These are phyloP conservation scores for Blastocystis sp. DNA, from an alignment of 352 stramenopile genomes.

Conservation along the genomic window DNA sequence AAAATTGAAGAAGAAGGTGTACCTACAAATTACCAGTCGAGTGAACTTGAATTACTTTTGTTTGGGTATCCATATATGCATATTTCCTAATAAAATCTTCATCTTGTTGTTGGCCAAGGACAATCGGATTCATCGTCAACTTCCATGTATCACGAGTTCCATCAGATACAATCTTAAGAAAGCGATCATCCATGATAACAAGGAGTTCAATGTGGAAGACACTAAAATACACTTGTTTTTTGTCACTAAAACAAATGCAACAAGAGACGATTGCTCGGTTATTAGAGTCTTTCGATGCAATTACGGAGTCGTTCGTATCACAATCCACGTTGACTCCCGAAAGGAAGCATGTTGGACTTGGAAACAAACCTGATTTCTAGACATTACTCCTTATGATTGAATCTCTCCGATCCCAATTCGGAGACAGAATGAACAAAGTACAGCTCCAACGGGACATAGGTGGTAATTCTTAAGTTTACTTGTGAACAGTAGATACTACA, in stretches of 20 bases:
- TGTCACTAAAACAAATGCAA: background rate
- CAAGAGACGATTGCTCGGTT: background rate
- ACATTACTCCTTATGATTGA: background rate
- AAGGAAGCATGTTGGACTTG: background rate
- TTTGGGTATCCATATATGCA: background rate
- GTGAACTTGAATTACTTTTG: background rate
- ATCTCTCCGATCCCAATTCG: background rate
- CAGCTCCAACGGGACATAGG: background rate
- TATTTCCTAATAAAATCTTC: slow-evolving; percentile 11
- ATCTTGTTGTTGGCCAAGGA: background rate
- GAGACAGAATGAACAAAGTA: background rate
- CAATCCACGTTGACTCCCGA: background rate
- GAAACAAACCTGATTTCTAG: background rate
- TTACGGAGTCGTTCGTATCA: background rate
- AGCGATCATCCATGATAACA: slow-evolving; percentile 4
- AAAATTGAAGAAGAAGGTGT: slow-evolving; percentile 43
- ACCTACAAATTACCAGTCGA: background rate
- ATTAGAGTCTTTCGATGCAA: background rate
- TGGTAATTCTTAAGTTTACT: background rate
- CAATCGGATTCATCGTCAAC: background rate
- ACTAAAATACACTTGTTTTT: background rate
- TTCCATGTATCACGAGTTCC: slow-evolving; percentile 13
- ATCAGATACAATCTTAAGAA: slow-evolving; percentile 23
- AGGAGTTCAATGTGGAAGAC: background rate
- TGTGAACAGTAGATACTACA: background rate